Evolutionary conservation across 257 asterid species (phyloP), one percentile per base, ranked within the genome.

Genomic region (Nicotiana benthamiana): DNA sequence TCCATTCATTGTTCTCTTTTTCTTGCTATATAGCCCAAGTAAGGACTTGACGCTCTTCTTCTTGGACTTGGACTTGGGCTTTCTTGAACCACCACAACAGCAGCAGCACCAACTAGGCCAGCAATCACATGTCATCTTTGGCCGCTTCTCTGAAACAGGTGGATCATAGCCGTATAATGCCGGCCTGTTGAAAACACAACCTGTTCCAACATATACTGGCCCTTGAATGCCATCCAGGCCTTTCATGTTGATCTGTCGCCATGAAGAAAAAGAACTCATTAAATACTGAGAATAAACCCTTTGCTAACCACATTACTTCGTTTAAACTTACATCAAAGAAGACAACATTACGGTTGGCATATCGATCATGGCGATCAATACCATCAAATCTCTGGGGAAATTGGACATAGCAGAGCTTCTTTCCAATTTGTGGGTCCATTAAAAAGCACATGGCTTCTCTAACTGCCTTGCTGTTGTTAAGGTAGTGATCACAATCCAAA

Each of bases 151-250:
- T 0, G 95, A 90, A 22, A 80, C 93, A 13, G 97, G 93, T 56
- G 97, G 97, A 86, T 93, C 97, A 48, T 92, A 93, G 62, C 97
- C 97, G 30, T 92, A 92, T 80, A 92, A 85, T 51, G 97, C 97
- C 86, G 82, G 95, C 82, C 97, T 75, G 87, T 91, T 90, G 82
- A 93, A 91, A 43, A 91, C 93, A 72, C 93, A 88, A 3, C 97
- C 97, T 0, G 97, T 93, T 82, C 97, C 97, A 30, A 93, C 97
- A 60, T 92, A 93, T 3, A 93, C 97, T 9, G 97, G 97, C 63
- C 97, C 97, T 83, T 93, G 97, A 63, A 93, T 86, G 20, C 97
- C 97, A 80, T 92, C 97, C 28, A 93, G 85, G 53, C 97, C 97
- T 88, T 88, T 93, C 97, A 93, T 92, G 84, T 93, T 93, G 85